Percentiles rank a stretch among this genome's conserved stretches.
Evolutionary conservation across 371 early-diverging fungal species (phyloP).

Genomic region (Zychaea mexicana): DNA sequence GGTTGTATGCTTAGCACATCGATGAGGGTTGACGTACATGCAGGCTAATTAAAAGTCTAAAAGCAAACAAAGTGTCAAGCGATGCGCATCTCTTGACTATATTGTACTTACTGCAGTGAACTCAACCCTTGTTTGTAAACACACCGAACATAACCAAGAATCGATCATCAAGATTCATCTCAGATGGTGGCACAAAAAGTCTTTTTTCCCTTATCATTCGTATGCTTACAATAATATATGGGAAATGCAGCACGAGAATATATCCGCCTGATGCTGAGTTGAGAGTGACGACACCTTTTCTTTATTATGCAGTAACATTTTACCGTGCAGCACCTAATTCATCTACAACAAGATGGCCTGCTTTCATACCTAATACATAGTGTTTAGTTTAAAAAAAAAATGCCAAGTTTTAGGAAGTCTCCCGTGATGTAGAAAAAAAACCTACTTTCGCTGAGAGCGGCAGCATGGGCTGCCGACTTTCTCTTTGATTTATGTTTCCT

Average conservation of each 20-base stretch:
- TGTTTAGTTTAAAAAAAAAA: not conserved
- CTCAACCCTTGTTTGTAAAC: not conserved
- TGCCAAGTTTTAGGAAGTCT: too few species aligned
- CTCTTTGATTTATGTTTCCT: slow-evolving; percentile 20
- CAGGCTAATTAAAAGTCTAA: too few species aligned
- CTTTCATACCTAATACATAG: slow-evolving; percentile 26
- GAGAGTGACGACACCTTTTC: too few species aligned
- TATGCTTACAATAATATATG: not conserved
- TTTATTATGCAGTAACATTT: too few species aligned
- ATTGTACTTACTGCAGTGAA: too few species aligned
- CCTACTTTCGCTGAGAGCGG: slow-evolving; percentile 46
- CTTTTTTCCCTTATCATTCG: not conserved
- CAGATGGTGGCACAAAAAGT: not conserved
- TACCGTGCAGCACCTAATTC: slow-evolving; percentile 21
- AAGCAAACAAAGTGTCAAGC: too few species aligned
- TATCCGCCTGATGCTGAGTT: too few species aligned
- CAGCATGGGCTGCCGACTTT: slow-evolving; percentile 20
- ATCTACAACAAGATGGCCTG: slow-evolving; percentile 42
- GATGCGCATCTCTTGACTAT: too few species aligned
- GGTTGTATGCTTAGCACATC: too few species aligned
- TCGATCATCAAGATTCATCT: slow-evolving; percentile 1
- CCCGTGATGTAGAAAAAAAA: too few species aligned
- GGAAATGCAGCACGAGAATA: too few species aligned
- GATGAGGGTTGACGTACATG: too few species aligned
- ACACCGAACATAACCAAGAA: not conserved